Evolutionary conservation across 2,329 filamentous ascomycete genomes (phyloP), one percentile per base, ranked within the genome.

Genomic region (Ophidiomyces ophidiicola): DNA sequence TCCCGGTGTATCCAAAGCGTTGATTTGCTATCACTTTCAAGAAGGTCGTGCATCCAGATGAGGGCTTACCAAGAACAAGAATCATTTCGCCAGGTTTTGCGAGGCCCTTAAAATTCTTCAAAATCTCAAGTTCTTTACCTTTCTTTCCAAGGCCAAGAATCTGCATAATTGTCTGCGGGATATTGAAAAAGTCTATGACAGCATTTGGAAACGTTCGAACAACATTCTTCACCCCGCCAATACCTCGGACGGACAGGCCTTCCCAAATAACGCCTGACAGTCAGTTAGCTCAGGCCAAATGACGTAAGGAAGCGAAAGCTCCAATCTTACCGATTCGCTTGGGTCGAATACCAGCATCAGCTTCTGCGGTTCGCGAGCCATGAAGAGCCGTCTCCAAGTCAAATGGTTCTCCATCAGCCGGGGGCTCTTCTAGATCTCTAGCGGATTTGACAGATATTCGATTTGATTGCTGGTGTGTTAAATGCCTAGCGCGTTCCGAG

Each of bases 31-130:
- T 74, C 0, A 83, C 82, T 66, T 92, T 92, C 42, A 93, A 67
- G 46, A 92, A 78, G 2, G 85, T 92, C 11, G 81, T 84, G 58
- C 85, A 93, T 39, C 63, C 63, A 4, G 73, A 72, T 0, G 83
- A 83, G 0, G 84, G 84, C 45, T 78, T 73, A 15, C 84, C 84
- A 5, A 92, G 67, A 0, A 92, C 84, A 1, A 92, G 67, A 0
- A 88, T 72, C 85, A 94, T 93, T 66, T 94, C 86, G 1, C 86
- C 87, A 0, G 84, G 82, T 46, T 79, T 77, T 41, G 76, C 74
- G 1, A 82, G 69, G 21, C 80, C 62, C 20, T 49, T 51, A 32
- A 48, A 90, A 47, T 73, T 67, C 45, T 83, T 70, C 17, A 93
- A 62, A 32, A 93, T 78, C 4, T 83, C 78, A 28, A 78, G 72